Base-by-base conservation (phyloP, 257 asterid species). In the Cinchona pubescens region DNA sequence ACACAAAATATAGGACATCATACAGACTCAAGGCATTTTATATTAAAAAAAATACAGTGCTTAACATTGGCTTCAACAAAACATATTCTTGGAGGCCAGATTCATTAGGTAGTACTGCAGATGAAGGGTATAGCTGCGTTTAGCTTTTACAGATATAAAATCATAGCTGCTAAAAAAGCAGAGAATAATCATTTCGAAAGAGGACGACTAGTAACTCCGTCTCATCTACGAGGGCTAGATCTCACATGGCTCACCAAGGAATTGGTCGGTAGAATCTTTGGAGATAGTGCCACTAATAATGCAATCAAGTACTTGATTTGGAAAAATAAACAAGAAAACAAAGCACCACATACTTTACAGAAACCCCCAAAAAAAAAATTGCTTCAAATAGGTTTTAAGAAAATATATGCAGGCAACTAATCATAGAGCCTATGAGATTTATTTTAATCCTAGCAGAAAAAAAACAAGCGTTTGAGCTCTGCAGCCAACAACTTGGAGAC, bases 1-100 rank as follows among this genome's bases (percentile, higher is more conserved):
- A 79, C 45, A 71, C 61, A 43, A 43, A 37, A 81, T 21, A 34
- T 34, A 35, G 38, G 13, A 27, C 68, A 66, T 40, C 27, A 56
- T 23, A n/a, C 5, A 23, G 58, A 21, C 66, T 37, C 25, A 13
- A 71, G 11, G 25, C 10, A 45, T 45, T 45, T 2, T n/a, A n/a
- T n/a, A n/a, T n/a, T n/a, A n/a, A n/a, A n/a, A n/a, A n/a, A n/a
- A n/a, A n/a, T n/a, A n/a, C n/a, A n/a, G n/a, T n/a, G 51, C 40
- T 53, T 35, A 55, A 38, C 55, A 35, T 55, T 25, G 55, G 66
- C 9, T 13, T 15, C 75, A 56, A 38, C 38, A 71, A 68, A 71
- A 48, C 11, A 71, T 32, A 18, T 49, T 67, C n/a, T 69, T 18
- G 45, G 19, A 48, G 43, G 25, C 21, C 58, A 67, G 43, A 14